Evolutionary conservation across 1,284 basidiomycete species (phyloP).

Genomic region (Trichosporon coremiiforme): DNA sequence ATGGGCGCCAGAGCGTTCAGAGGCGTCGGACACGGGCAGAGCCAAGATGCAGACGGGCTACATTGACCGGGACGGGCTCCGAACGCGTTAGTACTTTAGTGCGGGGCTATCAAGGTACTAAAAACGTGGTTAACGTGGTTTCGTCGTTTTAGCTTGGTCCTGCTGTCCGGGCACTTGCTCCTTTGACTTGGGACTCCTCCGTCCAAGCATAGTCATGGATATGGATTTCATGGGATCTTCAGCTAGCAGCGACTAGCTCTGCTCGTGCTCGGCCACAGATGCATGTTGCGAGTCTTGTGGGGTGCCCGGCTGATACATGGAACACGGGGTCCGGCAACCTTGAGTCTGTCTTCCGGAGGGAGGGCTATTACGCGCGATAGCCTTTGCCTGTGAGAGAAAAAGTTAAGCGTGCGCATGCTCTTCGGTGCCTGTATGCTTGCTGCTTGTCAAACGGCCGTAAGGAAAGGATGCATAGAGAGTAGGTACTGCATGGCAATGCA

Average conservation of each 20-base stretch:
- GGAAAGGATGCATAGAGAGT: too few relatives aligned
- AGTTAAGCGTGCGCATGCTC: background rate
- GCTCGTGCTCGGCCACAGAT: too few relatives aligned
- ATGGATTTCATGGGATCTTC: background rate
- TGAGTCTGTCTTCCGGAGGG: background rate
- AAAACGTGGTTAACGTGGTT: conserved; percentile 8
- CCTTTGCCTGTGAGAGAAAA: background rate
- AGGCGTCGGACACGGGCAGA: background rate
- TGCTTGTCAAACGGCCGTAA: background rate
- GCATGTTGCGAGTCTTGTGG: background rate
- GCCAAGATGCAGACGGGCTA: background rate
- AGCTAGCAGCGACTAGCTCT: background rate
- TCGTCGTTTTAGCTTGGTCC: background rate
- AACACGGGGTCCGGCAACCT: conserved; percentile 4
- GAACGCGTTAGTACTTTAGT: background rate
- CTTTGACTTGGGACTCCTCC: too few relatives aligned
- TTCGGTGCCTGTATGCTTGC: background rate
- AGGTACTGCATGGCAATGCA: background rate
- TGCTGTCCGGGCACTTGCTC: too few relatives aligned
- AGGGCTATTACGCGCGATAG: background rate
- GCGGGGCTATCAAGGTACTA: background rate
- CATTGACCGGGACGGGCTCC: conserved; percentile 1
- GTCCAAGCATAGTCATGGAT: background rate
- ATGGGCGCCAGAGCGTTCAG: background rate
- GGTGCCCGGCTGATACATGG: conserved; percentile 1